Percentiles rank a stretch among this genome's conserved stretches.
Conservation (phyloP, 2,329 filamentous ascomycete genomes). For the Sporothrix euskadiensis region DNA sequence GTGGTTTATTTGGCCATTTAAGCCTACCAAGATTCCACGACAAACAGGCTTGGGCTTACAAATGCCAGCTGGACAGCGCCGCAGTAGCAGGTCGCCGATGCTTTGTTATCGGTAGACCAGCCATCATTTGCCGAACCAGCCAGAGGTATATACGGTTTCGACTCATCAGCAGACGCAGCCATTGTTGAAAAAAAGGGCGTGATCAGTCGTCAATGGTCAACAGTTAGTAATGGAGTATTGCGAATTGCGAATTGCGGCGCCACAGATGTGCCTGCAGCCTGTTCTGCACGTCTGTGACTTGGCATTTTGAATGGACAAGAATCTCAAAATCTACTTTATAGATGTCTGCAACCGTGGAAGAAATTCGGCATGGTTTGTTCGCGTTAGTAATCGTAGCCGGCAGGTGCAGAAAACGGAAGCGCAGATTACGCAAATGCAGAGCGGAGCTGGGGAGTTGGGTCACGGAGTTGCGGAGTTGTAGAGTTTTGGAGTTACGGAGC, state of each 20-base stretch:
- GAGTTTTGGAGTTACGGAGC: background rate
- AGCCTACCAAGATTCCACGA: background rate
- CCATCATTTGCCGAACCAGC: constrained; percentile 39
- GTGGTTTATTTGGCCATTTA: background rate
- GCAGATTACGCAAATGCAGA: background rate
- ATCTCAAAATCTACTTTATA: background rate
- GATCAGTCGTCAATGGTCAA: background rate
- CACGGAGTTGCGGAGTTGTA: background rate
- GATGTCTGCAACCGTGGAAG: background rate
- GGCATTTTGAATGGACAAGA: background rate
- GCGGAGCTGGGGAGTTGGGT: background rate
- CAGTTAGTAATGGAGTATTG: background rate
- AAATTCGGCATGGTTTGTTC: background rate
- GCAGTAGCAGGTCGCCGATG: constrained; percentile 61
- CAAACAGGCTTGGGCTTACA: constrained; percentile 15
- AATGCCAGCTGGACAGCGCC: constrained; percentile 57
- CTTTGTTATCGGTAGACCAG: constrained; percentile 46
- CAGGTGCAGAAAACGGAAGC: background rate
- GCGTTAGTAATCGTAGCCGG: background rate
- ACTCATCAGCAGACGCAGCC: constrained; percentile 19
- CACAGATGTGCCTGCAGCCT: background rate
- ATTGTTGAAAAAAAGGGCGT: background rate
- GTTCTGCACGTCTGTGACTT: background rate
- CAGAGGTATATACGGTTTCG: constrained; percentile 44
- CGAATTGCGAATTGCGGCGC: background rate